Base-by-base conservation (phyloP, 495 filamentous ascomycete genomes). In the Neurospora sp. region DNA sequence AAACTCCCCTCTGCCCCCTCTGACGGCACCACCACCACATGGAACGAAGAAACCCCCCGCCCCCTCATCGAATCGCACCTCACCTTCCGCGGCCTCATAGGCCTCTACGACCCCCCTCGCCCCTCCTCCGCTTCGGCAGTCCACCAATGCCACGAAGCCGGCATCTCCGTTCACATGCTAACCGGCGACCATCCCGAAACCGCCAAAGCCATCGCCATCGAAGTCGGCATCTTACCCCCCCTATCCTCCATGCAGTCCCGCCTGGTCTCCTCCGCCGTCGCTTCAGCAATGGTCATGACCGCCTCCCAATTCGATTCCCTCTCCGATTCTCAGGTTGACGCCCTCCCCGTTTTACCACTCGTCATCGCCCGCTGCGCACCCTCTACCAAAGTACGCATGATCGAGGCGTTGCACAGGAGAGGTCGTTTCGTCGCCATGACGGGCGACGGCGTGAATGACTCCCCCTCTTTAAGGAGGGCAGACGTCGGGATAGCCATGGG, bases 401-500 rank as follows among this genome's bases (percentile, higher is more conserved):
- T 93, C 72, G 88, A 90, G 69, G 88, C 90, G 5, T 84, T 93
- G 7, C 89, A 91, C 73, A 86, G 91, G 37, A 86, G 91, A 0
- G 83, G 84, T 5, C 78, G 79, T 39, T 91, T 85, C 73, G 87
- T 86, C 77, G 87, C 87, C 44, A 90, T 90, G 88, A 90, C 88
- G 8, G 88, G 93, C 11, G 93, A 96, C 76, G 93, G 93, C 18
- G 93, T 96, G 41, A 96, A 96, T 76, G 93, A 96, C 75, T 91
- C 91, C 0, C 93, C 93, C 0, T 91, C 91, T 4, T 83, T 96
- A 12, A 90, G 90, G 44, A 86, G 88, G 69, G 91, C 93, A 4
- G 93, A 96, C 75, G 92, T 95, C 4, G 93, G 93, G 23, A 96
- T 96, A 72, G 93, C 92, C 39, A 95, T 95, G 92, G 93, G 92